These are phyloP conservation scores for Barnettozyma botsteinii DNA, from an alignment of 805 yeast genomes.

Conservation along the genomic window DNA sequence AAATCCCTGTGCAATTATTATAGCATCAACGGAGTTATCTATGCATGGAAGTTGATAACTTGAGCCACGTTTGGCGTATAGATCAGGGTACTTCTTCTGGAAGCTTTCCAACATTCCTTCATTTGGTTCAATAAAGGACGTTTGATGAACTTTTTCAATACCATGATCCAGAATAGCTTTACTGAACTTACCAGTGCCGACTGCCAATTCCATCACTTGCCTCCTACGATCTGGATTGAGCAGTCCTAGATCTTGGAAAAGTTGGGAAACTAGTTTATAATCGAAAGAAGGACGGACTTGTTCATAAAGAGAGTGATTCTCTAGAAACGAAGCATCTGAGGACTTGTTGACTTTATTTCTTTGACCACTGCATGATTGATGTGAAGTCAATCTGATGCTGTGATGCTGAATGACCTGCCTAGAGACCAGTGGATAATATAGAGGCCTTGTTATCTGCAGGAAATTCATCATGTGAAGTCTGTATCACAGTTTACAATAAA, in stretches of 20 bases:
- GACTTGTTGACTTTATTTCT: slow-evolving; percentile 17
- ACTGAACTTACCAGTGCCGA: slow-evolving; percentile 64
- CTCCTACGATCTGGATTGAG: slow-evolving; percentile 9
- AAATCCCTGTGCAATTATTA: slow-evolving; percentile 55
- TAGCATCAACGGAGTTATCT: slow-evolving; percentile 40
- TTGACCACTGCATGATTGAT: too few relatives aligned
- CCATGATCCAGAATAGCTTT: slow-evolving; percentile 35
- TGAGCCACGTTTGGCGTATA: slow-evolving; percentile 34
- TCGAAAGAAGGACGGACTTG: slow-evolving; percentile 46
- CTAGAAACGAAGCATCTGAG: slow-evolving; percentile 44
- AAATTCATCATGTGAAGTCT: too few relatives aligned
- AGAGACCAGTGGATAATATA: too few relatives aligned
- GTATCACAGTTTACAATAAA: too few relatives aligned
- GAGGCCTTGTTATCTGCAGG: too few relatives aligned
- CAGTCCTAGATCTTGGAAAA: slow-evolving; percentile 35
- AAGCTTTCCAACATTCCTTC: slow-evolving; percentile 50
- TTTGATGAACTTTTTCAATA: slow-evolving; percentile 26
- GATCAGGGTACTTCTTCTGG: slow-evolving; percentile 38
- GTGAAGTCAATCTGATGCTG: background rate
- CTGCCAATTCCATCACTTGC: slow-evolving; percentile 47
- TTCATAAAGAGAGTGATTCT: slow-evolving; percentile 49
- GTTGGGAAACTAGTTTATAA: slow-evolving; percentile 35
- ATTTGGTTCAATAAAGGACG: slow-evolving; percentile 50
- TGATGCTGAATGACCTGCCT: too few relatives aligned
- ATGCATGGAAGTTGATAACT: slow-evolving; percentile 42